Conservation (phyloP, 1,284 basidiomycete genomes). For the Rhodotorula mucilaginosa region DNA sequence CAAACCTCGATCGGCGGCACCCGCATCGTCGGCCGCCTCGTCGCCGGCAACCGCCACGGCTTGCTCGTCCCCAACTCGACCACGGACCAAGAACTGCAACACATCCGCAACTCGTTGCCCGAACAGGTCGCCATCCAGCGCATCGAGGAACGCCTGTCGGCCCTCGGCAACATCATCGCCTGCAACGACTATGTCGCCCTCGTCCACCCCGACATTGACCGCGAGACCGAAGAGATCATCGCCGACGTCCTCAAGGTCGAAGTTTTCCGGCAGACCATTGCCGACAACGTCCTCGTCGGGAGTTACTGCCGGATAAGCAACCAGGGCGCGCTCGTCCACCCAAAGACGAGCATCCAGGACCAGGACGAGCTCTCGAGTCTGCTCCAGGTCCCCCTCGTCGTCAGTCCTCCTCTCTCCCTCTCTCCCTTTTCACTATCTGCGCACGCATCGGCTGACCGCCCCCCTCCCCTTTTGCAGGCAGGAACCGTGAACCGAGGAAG, state of each 20-base stretch:
- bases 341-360: slow-evolving; percentile 93
- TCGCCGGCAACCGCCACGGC: slow-evolving; percentile 94
- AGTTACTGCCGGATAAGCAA: slow-evolving; percentile 93
- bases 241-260: slow-evolving; percentile 99
- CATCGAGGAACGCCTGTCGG: slow-evolving; percentile 92
- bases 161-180: slow-evolving; percentile 96
- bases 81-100: slow-evolving; percentile 97
- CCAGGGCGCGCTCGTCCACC: slow-evolving; percentile 95
- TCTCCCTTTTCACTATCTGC: background rate
- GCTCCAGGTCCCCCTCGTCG: slow-evolving; percentile 91
- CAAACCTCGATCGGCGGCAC: slow-evolving; percentile 96
- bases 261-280: slow-evolving; percentile 96
- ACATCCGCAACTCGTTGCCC: slow-evolving; percentile 93
- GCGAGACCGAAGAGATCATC: slow-evolving; percentile 99
- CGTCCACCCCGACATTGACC: slow-evolving; percentile 94
- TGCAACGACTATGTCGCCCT: slow-evolving; percentile 98
- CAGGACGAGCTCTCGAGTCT: slow-evolving; percentile 95
- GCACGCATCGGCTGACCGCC: background rate
- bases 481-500: slow-evolving; percentile 98
- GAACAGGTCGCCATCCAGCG: slow-evolving; percentile 89
- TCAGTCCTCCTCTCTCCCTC: slow-evolving; percentile 52
- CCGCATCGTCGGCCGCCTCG: slow-evolving; percentile 87
- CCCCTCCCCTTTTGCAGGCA: slow-evolving; percentile 58
- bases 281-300: slow-evolving; percentile 94
- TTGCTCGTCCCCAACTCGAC: slow-evolving; percentile 93